These are phyloP conservation scores for Paecilomyces fulvus DNA, from an alignment of 2,329 filamentous ascomycete genomes.

Conservation along the genomic window DNA sequence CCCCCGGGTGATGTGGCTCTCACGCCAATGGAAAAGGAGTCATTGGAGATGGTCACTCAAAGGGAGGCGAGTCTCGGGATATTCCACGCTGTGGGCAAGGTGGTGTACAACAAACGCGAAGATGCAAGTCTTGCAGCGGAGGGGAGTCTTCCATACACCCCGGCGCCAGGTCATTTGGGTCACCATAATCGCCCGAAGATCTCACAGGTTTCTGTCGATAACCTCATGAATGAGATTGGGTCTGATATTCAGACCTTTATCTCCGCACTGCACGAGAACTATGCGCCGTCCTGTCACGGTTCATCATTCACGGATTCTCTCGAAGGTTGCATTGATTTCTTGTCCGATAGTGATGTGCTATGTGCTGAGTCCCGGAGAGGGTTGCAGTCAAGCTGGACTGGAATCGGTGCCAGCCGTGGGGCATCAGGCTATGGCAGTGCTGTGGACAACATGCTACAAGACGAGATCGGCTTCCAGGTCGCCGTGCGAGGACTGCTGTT, in stretches of 20 bases:
- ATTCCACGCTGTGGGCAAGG: constrained; percentile 92
- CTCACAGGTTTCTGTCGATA: constrained; percentile 61
- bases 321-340: constrained; percentile 73
- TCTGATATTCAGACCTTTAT: constrained; percentile 88
- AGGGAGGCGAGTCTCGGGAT: constrained; percentile 86
- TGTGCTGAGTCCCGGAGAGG: constrained; percentile 53
- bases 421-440: constrained; percentile 47
- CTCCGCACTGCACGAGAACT: constrained; percentile 88
- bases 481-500: constrained; percentile 82
- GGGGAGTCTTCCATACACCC: constrained; percentile 41
- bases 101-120: constrained; percentile 90
- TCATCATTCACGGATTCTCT: constrained; percentile 65
- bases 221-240: constrained; percentile 83
- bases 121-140: constrained; percentile 35
- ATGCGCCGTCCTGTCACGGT: constrained; percentile 67
- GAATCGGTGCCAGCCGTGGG: constrained; percentile 45
- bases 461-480: constrained; percentile 89
- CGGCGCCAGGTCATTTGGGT: constrained; percentile 52
- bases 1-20: constrained; percentile 41
- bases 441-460: constrained; percentile 73
- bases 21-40: constrained; percentile 71
- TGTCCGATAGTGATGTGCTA: constrained; percentile 83
- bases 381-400: constrained; percentile 33
- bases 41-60: constrained; percentile 70
- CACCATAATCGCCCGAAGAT: constrained; percentile 51